Percentiles rank a stretch among this genome's conserved stretches.
Conservation (phyloP, 306 rosid species). For the Biancaea sappan region DNA sequence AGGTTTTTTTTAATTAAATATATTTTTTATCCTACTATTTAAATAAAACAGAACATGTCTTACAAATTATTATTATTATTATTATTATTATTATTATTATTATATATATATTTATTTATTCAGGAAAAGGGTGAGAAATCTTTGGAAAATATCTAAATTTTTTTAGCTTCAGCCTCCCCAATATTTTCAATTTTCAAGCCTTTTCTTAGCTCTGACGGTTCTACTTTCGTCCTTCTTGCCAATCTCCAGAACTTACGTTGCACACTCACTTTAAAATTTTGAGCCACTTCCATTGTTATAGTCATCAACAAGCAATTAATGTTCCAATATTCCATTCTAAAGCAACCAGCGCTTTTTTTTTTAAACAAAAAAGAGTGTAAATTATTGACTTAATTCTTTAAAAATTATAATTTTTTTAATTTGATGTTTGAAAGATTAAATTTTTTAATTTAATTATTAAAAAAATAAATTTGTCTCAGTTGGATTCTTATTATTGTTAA, state of each 20-base stretch:
- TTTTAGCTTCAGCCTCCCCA: not conserved
- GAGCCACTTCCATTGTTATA: not conserved
- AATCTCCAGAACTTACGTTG: not conserved
- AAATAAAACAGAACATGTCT: too few species aligned
- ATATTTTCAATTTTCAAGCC: not conserved
- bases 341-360: constrained; percentile 15
- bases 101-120: too few species aligned
- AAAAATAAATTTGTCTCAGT: too few species aligned
- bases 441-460: too few species aligned
- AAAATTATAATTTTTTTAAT: too few species aligned
- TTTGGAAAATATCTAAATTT: not conserved
- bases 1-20: too few species aligned
- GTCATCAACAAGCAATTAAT: constrained; percentile 28
- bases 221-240: not conserved
- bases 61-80: too few species aligned
- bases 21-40: too few species aligned
- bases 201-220: constrained; percentile 6
- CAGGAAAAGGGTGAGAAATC: not conserved
- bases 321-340: constrained; percentile 21
- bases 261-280: not conserved
- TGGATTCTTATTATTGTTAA: too few species aligned
- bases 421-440: too few species aligned
- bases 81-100: too few species aligned
- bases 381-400: too few species aligned
- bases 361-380: constrained; percentile 30